Evolutionary conservation across 345 rosid genomes (phyloP).

Genomic region (Combretum micranthum): DNA sequence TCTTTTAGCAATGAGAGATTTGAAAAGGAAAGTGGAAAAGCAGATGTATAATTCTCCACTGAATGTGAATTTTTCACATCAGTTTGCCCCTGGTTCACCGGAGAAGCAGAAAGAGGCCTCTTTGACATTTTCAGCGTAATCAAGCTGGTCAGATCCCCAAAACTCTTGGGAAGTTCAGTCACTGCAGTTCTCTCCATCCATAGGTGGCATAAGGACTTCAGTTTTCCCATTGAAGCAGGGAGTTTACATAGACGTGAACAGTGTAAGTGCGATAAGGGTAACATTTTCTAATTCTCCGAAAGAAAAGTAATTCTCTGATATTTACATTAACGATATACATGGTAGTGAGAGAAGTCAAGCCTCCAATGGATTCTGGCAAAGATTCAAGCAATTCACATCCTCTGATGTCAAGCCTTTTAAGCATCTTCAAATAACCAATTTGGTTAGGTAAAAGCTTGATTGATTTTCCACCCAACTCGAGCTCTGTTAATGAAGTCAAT

Average conservation of each 20-base stretch:
- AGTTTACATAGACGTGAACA: conserved; percentile 32
- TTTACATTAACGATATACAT: conserved; percentile 16
- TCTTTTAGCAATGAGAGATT: conserved; percentile 29
- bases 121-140: conserved; percentile 32
- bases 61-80: conserved; percentile 1
- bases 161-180: conserved; percentile 28
- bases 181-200: conserved; percentile 37
- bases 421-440: conserved; percentile 30
- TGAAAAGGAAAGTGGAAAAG: conserved; percentile 30
- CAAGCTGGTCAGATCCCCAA: conserved; percentile 40
- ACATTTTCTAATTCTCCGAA: conserved; percentile 38
- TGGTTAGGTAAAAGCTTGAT: conserved; percentile 27
- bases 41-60: not conserved
- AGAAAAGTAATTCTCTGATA: conserved; percentile 36
- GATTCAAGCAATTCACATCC: conserved; percentile 17
- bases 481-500: conserved; percentile 23
- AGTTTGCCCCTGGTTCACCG: not conserved
- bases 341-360: conserved; percentile 22
- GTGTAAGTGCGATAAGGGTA: conserved; percentile 17
- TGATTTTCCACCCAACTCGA: conserved; percentile 21
- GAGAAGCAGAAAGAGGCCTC: conserved; percentile 4
- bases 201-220: conserved; percentile 27
- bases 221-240: conserved; percentile 35
- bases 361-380: conserved; percentile 37
- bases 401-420: conserved; percentile 26